Evolutionary conservation across 2,329 filamentous ascomycete genomes (phyloP), one percentile per base, ranked within the genome.

Genomic region (Penicillium digitatum): DNA sequence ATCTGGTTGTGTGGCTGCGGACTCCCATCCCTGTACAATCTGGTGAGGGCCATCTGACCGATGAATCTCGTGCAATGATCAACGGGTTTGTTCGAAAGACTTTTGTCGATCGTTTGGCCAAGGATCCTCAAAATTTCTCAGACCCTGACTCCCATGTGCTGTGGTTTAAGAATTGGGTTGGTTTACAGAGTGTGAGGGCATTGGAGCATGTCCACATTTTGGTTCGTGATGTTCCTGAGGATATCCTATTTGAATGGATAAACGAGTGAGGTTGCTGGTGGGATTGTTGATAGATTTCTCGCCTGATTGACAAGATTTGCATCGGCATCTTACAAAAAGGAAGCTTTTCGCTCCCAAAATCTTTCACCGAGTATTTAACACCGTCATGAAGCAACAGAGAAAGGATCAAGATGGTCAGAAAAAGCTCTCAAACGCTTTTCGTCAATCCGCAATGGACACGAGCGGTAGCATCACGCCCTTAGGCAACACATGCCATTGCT

Each of bases 141-240:
- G 62, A 69, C 39, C 74, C 70, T 43, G 59, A 64, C 22, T 76
- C 77, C 20, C 78, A 78, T 60, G 79, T 86, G 24, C 66, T 83
- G 54, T 87, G 84, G 84, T 87, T 86, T 65, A 86, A 85, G 76
- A 87, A 86, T 62, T 84, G 82, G 76, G 79, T 79, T 9, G 77
- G 77, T 35, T 63, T 86, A 69, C 83, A 86, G 70, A 85, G 82
- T 62, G 82, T 87, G 43, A 72, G 82, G 51, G 78, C 79, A 0
- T 68, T 84, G 31, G 81, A 84, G 62, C 81, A 84, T 73, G 73
- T 84, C 7, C 81, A 84, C 72, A 74, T 84, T 18, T 66, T 84
- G 20, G 69, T 83, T 1, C 72, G 71, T 48, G 76, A 78, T 69
- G 78, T 78, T 42, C 76, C 78, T 0, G 69, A 77, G 24, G 65